A percentile compares a stretch with the other conserved stretches of the same genome.
These are phyloP conservation scores for Talaromyces rugulosus DNA, from an alignment of 2,329 filamentous ascomycete genomes.

Conservation along the genomic window DNA sequence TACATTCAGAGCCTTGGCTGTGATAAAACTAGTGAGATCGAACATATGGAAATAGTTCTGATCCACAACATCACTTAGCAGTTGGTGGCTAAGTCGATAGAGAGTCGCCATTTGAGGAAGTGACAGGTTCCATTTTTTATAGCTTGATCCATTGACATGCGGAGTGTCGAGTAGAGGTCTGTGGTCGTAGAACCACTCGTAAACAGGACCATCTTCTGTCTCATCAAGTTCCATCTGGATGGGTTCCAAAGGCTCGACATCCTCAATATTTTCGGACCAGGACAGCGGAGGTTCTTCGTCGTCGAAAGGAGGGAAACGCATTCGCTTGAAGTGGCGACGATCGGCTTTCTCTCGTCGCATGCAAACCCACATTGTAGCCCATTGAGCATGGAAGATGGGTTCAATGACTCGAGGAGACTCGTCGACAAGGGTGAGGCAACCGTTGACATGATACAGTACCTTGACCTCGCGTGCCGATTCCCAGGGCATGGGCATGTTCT, in stretches of 20 bases:
- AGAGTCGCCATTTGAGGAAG: conserved; percentile 94
- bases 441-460: conserved; percentile 96
- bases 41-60: conserved; percentile 99
- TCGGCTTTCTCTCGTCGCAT: conserved; percentile 99
- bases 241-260: conserved; percentile 93
- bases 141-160: conserved; percentile 94
- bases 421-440: conserved; percentile 93
- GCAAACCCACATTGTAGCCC: conserved; percentile 98
- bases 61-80: conserved; percentile 88
- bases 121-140: conserved; percentile 90
- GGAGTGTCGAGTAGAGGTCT: conserved; percentile 83
- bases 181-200: conserved; percentile 98
- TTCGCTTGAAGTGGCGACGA: conserved; percentile 91
- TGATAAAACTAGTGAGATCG: conserved; percentile 89
- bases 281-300: conserved; percentile 96
- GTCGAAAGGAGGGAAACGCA: conserved; percentile 98
- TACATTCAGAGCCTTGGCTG: conserved; percentile 94
- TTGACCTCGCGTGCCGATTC: conserved; percentile 95
- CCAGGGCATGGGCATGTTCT: conserved; percentile 99
- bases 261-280: conserved; percentile 98
- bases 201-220: conserved; percentile 82
- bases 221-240: conserved; percentile 99
- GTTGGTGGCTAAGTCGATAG: conserved; percentile 83
- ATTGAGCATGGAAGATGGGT: conserved; percentile 95
- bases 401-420: conserved; percentile 96